Base-by-base conservation (phyloP, 2,329 filamentous ascomycete genomes). In the Trichophyton rubrum region DNA sequence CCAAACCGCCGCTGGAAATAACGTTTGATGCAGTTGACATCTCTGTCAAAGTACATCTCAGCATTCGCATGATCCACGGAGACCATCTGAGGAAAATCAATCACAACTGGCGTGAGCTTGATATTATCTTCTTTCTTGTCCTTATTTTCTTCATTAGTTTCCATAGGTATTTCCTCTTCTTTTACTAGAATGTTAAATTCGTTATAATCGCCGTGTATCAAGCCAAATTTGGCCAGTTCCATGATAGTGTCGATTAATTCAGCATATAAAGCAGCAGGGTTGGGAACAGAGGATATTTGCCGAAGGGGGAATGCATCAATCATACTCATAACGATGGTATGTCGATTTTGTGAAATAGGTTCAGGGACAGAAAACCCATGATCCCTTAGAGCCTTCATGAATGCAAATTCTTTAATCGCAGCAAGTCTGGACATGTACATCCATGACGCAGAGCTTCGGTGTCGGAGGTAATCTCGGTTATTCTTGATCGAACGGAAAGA, bases 131-230 rank as follows among this genome's bases (percentile, higher is more conserved):
- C 65, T 15, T 67, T 66, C n/a, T 68, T 62, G 15, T 72, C 71
- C 27, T 58, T 58, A 15, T 68, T 67, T 9, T 70, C 61, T 8
- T 67, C 64, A 20, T 72, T 67, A 38, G 70, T 49, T 43, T 80
- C 60, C 11, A 15, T 62, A 0, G 67, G 65, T 30, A 70, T 68
- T 38, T 70, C 70, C 56, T 79, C 83, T 72, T 97, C 92, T 70
- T 93, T 90, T 71, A 99, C 85, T 38, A 99, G 78, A 65, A 99
- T 92, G 73, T 99, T 99, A 80, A 99, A 99, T 74, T 99, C 95
- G 77, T 99, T 99, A 78, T 95, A 99, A 72, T 99, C 93, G 64
- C 93, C 93, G 71, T 99, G 93, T 63, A 99, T 99, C 56, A 99
- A 78, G 5, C 93, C 93, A 66, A 91, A 85, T 63, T 84, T 84